Percentiles rank a stretch among this genome's conserved stretches.
phyloP scores from a whole-genome alignment of 1,139 yeast species.

The Blastobotrys illinoisensis region DNA sequence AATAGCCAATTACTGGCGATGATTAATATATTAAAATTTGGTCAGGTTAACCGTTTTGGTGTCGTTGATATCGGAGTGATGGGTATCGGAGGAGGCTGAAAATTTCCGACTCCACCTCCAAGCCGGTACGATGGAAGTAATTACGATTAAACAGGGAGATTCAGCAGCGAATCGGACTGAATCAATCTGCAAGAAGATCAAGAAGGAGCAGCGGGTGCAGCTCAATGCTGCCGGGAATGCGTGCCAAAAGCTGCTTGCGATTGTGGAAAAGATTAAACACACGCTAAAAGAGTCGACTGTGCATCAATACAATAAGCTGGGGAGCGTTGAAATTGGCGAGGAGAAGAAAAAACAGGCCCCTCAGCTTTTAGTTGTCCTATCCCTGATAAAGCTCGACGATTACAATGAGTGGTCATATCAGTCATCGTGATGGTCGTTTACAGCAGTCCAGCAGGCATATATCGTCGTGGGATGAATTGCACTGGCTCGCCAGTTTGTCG shows the following conservation, averaged over 20 bases:
- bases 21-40: too few relatives aligned
- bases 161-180: not conserved
- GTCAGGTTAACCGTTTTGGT: too few relatives aligned
- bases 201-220: slow-evolving; percentile 10
- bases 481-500: not conserved
- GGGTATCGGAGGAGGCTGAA: too few relatives aligned
- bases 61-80: not conserved
- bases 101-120: not conserved
- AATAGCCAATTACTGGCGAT: too few relatives aligned
- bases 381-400: not conserved
- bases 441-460: not conserved
- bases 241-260: slow-evolving; percentile 25
- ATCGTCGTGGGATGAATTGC: not conserved
- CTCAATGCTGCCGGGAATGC: slow-evolving; percentile 17
- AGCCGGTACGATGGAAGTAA: not conserved
- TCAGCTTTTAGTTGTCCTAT: not conserved
- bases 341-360: not conserved
- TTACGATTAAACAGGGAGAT: not conserved
- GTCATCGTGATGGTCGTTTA: not conserved
- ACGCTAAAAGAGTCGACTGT: slow-evolving; percentile 9
- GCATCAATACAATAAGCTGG: slow-evolving; percentile 22
- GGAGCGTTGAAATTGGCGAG: not conserved
- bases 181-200: not conserved
- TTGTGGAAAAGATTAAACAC: slow-evolving; percentile 24
- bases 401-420: slow-evolving; percentile 2